These are phyloP conservation scores for Hypoxylon sp. DNA, from an alignment of 2,329 filamentous ascomycete species.

Conservation along the genomic window DNA sequence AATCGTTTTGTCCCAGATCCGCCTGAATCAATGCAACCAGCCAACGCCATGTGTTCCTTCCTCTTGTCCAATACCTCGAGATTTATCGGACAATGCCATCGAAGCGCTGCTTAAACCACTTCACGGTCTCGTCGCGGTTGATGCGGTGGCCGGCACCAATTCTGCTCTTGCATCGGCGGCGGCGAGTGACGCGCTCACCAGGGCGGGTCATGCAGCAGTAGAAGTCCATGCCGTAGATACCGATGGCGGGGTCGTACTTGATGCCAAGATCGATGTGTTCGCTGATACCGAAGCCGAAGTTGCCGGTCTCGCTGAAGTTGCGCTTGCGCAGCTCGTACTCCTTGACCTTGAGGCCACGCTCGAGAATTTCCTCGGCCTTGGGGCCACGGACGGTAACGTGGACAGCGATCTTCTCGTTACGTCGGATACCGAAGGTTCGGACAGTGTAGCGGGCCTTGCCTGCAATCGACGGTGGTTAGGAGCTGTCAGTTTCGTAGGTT, in stretches of 20 bases:
- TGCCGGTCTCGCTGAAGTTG: slow-evolving; percentile 99
- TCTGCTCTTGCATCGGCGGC: slow-evolving; percentile 87
- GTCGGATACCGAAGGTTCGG: slow-evolving; percentile 99
- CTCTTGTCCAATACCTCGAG: slow-evolving; percentile 39
- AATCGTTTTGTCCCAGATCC: slow-evolving; percentile 58
- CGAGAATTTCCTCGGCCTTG: slow-evolving; percentile 99
- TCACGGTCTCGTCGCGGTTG: slow-evolving; percentile 94
- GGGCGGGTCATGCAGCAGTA: slow-evolving; percentile 99
- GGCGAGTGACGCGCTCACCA: slow-evolving; percentile 96
- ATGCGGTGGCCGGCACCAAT: slow-evolving; percentile 93
- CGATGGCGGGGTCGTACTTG: slow-evolving; percentile 99
- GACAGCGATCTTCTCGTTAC: slow-evolving; percentile 99
- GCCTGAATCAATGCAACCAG: slow-evolving; percentile 55
- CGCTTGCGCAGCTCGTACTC: slow-evolving; percentile 99
- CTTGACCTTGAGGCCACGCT: slow-evolving; percentile 99
- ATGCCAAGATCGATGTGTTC: slow-evolving; percentile 99
- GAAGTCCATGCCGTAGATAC: slow-evolving; percentile 99
- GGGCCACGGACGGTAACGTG: slow-evolving; percentile 99
- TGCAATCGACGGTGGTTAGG: slow-evolving; percentile 54
- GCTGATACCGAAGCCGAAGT: slow-evolving; percentile 99
- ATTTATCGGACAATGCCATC: slow-evolving; percentile 98
- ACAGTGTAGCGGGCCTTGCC: slow-evolving; percentile 99
- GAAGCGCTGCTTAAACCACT: slow-evolving; percentile 94
- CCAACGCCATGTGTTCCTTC: slow-evolving; percentile 53
- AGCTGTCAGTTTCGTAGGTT: slow-evolving; percentile 32